Evolutionary conservation across 768 basidiomycete species (phyloP).

Genomic region (Boletus sp.): DNA sequence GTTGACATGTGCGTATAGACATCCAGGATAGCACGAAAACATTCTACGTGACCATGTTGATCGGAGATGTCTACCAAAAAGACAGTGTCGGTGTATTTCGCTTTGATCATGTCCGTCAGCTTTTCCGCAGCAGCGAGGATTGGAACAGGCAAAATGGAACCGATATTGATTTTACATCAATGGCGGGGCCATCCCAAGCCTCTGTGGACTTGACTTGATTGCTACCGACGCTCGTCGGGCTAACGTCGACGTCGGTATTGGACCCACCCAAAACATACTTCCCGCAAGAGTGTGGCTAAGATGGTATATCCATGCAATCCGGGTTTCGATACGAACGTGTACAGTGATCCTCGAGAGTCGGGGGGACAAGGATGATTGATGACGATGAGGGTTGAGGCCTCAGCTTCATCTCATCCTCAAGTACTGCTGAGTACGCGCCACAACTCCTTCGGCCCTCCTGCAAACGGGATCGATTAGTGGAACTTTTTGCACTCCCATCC

Average conservation of each 20-base stretch:
- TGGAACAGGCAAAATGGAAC: constrained; percentile 18
- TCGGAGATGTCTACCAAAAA: not conserved
- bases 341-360: not conserved
- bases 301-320: constrained; percentile 20
- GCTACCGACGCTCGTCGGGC: constrained; percentile 44
- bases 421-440: not conserved
- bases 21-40: not conserved
- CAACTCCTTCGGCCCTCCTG: too few species aligned
- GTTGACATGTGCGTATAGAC: not conserved
- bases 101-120: constrained; percentile 33
- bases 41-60: not conserved
- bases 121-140: constrained; percentile 35
- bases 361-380: constrained; percentile 21
- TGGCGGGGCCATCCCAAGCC: constrained; percentile 39
- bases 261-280: not conserved
- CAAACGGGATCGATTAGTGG: not conserved
- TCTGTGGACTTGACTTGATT: constrained; percentile 39
- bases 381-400: too few species aligned
- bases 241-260: constrained; percentile 8
- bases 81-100: constrained; percentile 9
- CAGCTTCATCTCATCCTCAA: too few species aligned
- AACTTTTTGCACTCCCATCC: too few species aligned
- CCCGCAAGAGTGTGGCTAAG: constrained; percentile 24
- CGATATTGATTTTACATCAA: constrained; percentile 40
- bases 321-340: not conserved